Conservation (phyloP, 768 basidiomycete genomes). For the Solioccasus polychromus region DNA sequence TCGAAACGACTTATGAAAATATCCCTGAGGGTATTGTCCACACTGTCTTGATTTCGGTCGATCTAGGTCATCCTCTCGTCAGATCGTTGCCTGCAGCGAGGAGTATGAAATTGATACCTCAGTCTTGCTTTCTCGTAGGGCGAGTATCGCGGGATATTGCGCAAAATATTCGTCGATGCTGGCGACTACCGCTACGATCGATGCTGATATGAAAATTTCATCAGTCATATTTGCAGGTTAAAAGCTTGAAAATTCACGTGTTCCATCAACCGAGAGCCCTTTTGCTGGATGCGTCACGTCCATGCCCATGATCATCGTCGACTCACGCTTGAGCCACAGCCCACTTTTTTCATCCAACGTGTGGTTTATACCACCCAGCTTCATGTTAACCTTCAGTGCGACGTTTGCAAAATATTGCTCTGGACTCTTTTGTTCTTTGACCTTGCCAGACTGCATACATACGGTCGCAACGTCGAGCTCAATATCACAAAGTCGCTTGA, state of each 20-base stretch:
- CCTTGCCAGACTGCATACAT: conserved; percentile 68
- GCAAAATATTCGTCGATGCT: conserved; percentile 45
- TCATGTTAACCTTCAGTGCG: conserved; percentile 55
- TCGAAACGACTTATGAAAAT: conserved; percentile 50
- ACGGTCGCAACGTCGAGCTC: conserved; percentile 55
- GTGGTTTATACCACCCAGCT: conserved; percentile 54
- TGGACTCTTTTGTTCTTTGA: conserved; percentile 49
- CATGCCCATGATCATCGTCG: conserved; percentile 57
- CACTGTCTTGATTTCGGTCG: conserved; percentile 25
- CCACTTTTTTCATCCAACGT: conserved; percentile 38
- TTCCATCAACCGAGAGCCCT: conserved; percentile 53
- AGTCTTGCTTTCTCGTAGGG: conserved; percentile 55
- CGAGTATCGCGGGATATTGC: conserved; percentile 47
- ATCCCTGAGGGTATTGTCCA: conserved; percentile 36
- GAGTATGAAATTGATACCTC: conserved; percentile 44
- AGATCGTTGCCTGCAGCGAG: not conserved
- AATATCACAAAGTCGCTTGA: conserved; percentile 50
- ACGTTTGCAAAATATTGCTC: conserved; percentile 53
- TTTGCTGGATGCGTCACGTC: conserved; percentile 72
- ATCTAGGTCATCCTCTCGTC: not conserved
- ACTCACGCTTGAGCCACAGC: conserved; percentile 36
- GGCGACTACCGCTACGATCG: conserved; percentile 53
- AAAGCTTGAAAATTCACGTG: conserved; percentile 28
- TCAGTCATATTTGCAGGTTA: not conserved
- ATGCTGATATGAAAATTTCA: conserved; percentile 26